These are phyloP conservation scores for Monosporascus sp. DNA, from an alignment of 2,329 filamentous ascomycete species.

Conservation along the genomic window DNA sequence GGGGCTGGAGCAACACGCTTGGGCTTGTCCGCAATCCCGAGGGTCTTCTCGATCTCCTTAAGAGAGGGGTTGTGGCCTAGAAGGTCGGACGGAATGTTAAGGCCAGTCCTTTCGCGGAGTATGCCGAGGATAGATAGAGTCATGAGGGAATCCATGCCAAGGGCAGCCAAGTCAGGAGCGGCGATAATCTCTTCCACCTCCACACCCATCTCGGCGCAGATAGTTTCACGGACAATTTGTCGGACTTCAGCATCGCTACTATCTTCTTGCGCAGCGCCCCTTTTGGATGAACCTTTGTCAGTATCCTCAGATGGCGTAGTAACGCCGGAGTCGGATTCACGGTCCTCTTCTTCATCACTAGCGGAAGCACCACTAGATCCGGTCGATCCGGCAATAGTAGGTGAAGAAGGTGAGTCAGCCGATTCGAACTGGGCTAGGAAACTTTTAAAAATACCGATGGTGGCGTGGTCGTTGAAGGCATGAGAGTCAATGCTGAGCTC, in stretches of 20 bases:
- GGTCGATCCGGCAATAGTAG: slow-evolving; percentile 30
- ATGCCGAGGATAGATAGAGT: slow-evolving; percentile 49
- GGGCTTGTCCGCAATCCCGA: slow-evolving; percentile 45
- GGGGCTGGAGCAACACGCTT: slow-evolving; percentile 26
- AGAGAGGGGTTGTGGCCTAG: slow-evolving; percentile 57
- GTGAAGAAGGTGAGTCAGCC: slow-evolving; percentile 1
- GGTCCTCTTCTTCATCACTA: slow-evolving; percentile 39
- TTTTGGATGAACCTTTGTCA: slow-evolving; percentile 42
- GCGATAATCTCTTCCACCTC: slow-evolving; percentile 56
- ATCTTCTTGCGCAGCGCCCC: slow-evolving; percentile 30
- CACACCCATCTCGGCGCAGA: slow-evolving; percentile 69
- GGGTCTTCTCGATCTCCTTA: slow-evolving; percentile 58
- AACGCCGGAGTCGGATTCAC: slow-evolving; percentile 43
- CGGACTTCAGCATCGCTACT: slow-evolving; percentile 38
- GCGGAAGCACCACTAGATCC: slow-evolving; percentile 28
- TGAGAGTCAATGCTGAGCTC: slow-evolving; percentile 49
- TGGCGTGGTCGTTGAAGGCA: slow-evolving; percentile 48
- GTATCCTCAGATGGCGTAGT: slow-evolving; percentile 51
- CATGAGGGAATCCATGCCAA: slow-evolving; percentile 57
- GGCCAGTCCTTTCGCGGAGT: slow-evolving; percentile 47
- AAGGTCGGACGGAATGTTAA: slow-evolving; percentile 53
- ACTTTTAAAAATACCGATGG: slow-evolving; percentile 47
- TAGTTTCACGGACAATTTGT: slow-evolving; percentile 56
- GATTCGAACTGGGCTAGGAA: slow-evolving; percentile 32
- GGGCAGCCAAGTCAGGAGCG: slow-evolving; percentile 47